These are phyloP conservation scores for Actinomucor elegans DNA, from an alignment of 371 early-diverging fungal genomes.

Conservation along the genomic window DNA sequence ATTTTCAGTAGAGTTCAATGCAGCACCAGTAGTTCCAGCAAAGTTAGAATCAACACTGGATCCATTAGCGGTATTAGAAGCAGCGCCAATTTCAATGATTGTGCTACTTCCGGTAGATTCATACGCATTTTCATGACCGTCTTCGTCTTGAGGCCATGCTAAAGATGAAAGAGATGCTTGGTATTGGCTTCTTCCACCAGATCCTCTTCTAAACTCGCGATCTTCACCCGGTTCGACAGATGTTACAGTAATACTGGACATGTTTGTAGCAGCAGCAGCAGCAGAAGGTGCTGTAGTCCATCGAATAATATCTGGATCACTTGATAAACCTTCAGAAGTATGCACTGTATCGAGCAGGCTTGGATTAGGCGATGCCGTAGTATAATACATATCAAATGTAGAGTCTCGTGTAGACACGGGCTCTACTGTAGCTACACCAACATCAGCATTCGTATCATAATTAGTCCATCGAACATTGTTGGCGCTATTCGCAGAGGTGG, in stretches of 20 bases:
- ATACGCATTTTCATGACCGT: too few species aligned
- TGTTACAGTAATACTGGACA: neutral
- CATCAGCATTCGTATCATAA: slow-evolving; percentile 40
- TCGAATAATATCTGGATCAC: slow-evolving; percentile 37
- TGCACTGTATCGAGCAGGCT: neutral
- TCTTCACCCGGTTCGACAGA: neutral
- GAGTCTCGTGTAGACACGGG: slow-evolving; percentile 1
- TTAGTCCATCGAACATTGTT: slow-evolving; percentile 33
- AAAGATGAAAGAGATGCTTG: slow-evolving; percentile 7
- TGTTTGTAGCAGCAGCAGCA: slow-evolving; percentile 30
- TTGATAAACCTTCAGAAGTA: slow-evolving; percentile 22
- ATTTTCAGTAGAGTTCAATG: neutral
- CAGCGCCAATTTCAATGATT: too few species aligned
- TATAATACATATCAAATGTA: neutral
- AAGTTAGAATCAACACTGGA: neutral
- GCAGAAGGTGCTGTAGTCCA: slow-evolving; percentile 44
- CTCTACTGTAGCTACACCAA: slow-evolving; percentile 40
- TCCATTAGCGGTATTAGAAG: neutral
- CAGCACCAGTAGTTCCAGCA: neutral
- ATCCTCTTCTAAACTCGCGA: neutral
- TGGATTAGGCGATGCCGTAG: neutral
- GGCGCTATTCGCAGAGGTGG: too few species aligned
- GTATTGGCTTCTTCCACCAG: slow-evolving; percentile 1
- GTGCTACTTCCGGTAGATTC: too few species aligned
- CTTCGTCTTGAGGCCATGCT: neutral